Evolutionary conservation across 1,284 basidiomycete species (phyloP), one percentile per base, ranked within the genome.

Genomic region (Neonothopanus nambi): DNA sequence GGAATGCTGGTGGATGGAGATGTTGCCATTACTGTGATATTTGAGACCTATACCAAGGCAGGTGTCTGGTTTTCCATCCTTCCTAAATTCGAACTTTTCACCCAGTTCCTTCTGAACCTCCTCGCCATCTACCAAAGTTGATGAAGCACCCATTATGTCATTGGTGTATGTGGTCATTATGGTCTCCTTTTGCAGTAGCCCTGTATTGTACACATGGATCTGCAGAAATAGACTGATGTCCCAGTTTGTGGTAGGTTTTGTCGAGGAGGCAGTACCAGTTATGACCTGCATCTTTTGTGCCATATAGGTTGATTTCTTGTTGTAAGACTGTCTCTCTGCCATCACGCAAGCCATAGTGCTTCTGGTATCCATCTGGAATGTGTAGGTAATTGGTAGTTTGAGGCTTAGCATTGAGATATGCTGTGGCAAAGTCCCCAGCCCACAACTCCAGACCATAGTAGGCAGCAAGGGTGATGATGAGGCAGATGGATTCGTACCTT

Each of bases 1-100:
- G 0, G 57, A 50, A 3, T 26, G 2, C 52, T 69, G 68, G 3
- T 65, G 65, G 1, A 66, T 43, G 1, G 55, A 55, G 11, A 65
- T 58, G 1, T 57, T 55, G 1, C 61, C 28, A 48, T 36, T 18
- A 20, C 36, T 33, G n/a, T n/a, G n/a, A n/a, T n/a, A n/a, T n/a
- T n/a, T n/a, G n/a, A n/a, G n/a, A n/a, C n/a, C n/a, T n/a, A 59
- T 4, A 11, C 40, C 40, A 13, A 42, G 40, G 11, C 21, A 11
- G 5, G 26, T 15, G n/a, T 42, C 40, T 17, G 40, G 40, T 6
- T 12, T 6, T 21, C 40, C 40, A 21, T 12, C 21, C 11, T 42
- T 6, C 18, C 18, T 42, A 15, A 42, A 42, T 15, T 42, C 40
- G 26, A 42, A 42, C 15, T 15, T 24, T 5, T 42, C 18, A 9